Evolutionary conservation across 2,329 filamentous ascomycete genomes (phyloP), one percentile per base, ranked within the genome.

Genomic region (Cyphellophora attinorum): DNA sequence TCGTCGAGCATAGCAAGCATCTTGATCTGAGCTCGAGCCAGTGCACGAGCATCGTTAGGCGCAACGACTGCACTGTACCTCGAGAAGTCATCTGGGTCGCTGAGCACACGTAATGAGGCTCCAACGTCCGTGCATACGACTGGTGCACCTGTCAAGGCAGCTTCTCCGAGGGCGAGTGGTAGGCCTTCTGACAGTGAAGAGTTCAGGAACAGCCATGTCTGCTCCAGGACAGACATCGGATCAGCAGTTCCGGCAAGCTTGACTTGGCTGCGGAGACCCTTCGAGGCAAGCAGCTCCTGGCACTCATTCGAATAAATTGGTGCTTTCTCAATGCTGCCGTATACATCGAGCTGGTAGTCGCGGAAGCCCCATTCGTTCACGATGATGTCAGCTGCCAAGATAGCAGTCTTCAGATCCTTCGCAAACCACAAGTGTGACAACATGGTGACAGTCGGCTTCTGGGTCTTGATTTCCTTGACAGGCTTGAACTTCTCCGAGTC

Each of bases 281-380:
- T 71, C n/a, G 66, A 67, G 4, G 68, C 67, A 40, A 74, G 70
- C 25, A 74, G 65, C 48, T 70, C 71, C 50, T 67, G 70, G 55
- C 67, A 76, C 49, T 68, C 70, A 0, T 70, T 72, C 1, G 72
- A 72, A 47, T 77, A 77, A 2, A 70, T 67, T 0, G 74, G 74
- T 15, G 74, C 67, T 41, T 75, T 74, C 52, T 79, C 75, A 36
- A 76, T 70, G 12, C 72, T 73, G 8, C 75, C 75, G 47, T 79
- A 79, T 12, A 79, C 70, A 38, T 75, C 67, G 2, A 79, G 64
- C 34, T 68, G 64, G 53, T 79, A 79, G 39, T 79, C 74, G 27
- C 64, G 67, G 54, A 79, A 78, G n/a, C 74, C 74, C 65, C 70
- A 79, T 45, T 74, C 65, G 49, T 79, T 78, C 44, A 77, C 67